Percentiles rank a stretch among this genome's conserved stretches.
Conservation (phyloP, 441 rosid genomes). For the Eruca vesicaria region DNA sequence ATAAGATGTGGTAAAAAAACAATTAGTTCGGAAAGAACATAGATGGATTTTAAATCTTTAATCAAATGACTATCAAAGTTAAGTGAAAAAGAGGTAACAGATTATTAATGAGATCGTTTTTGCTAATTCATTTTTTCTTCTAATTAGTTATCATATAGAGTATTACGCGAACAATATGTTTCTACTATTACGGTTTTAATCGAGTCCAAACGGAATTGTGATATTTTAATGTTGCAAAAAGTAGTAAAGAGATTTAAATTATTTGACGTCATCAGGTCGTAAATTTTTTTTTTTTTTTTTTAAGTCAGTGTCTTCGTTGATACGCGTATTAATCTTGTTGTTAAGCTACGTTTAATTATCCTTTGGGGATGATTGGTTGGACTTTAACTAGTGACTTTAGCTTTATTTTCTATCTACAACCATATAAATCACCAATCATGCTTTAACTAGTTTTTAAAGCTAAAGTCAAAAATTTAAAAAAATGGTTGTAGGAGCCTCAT, state of each 20-base stretch:
- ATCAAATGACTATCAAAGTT: neutral
- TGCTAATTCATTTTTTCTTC: neutral
- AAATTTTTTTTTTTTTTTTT: too few relatives aligned
- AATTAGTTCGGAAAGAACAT: neutral
- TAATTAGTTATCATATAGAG: neutral
- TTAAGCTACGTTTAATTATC: conserved; percentile 3
- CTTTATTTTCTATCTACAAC: too few relatives aligned
- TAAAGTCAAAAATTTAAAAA: too few relatives aligned
- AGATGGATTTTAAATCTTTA: neutral
- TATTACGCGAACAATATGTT: neutral
- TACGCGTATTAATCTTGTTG: conserved; percentile 14
- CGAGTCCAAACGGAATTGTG: neutral
- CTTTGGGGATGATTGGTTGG: too few relatives aligned
- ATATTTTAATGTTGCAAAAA: neutral
- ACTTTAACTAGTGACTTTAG: too few relatives aligned
- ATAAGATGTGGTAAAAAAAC: neutral
- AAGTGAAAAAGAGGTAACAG: neutral
- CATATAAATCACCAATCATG: too few relatives aligned
- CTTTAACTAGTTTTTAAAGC: too few relatives aligned
- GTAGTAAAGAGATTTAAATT: neutral
- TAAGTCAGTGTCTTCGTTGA: conserved; percentile 4
- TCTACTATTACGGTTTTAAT: neutral
- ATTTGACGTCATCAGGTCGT: conserved; percentile 27
- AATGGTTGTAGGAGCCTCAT: too few relatives aligned
- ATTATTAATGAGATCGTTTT: neutral